Evolutionary conservation across 2,329 filamentous ascomycete species (phyloP).

Genomic region (Calonectria leucothoes): DNA sequence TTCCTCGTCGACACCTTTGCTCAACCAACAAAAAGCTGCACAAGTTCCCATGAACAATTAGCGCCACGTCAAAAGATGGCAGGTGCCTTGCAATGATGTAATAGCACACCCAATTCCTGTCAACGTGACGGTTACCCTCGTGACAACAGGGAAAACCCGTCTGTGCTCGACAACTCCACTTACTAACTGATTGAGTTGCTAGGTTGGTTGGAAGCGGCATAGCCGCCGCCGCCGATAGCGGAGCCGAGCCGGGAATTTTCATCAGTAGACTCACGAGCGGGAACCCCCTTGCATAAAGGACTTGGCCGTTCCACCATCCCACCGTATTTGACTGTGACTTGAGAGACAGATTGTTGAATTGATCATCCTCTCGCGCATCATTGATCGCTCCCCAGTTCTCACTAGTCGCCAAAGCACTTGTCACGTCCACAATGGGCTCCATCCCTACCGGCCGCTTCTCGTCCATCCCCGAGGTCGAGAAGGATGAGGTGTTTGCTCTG

Average conservation of each 20-base stretch:
- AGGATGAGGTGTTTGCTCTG: slow-evolving; percentile 25
- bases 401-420: not conserved
- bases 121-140: not conserved
- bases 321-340: not conserved
- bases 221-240: slow-evolving; percentile 6
- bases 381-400: not conserved
- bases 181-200: not conserved
- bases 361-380: not conserved
- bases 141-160: not conserved
- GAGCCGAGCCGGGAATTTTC: slow-evolving; percentile 4
- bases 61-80: not conserved
- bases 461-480: slow-evolving; percentile 16
- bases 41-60: not conserved
- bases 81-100: not conserved
- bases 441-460: slow-evolving; percentile 14
- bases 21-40: not conserved
- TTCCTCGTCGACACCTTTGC: not conserved
- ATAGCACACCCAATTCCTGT: not conserved
- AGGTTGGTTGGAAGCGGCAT: not conserved
- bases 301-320: not conserved
- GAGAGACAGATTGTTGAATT: not conserved
- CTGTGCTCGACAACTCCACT: not conserved
- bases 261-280: not conserved
- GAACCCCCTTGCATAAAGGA: slow-evolving; percentile 6
- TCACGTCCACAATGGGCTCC: slow-evolving; percentile 10